Evolutionary conservation across 2,329 filamentous ascomycete genomes (phyloP), one percentile per base, ranked within the genome.

Genomic region (Moelleriella libera): DNA sequence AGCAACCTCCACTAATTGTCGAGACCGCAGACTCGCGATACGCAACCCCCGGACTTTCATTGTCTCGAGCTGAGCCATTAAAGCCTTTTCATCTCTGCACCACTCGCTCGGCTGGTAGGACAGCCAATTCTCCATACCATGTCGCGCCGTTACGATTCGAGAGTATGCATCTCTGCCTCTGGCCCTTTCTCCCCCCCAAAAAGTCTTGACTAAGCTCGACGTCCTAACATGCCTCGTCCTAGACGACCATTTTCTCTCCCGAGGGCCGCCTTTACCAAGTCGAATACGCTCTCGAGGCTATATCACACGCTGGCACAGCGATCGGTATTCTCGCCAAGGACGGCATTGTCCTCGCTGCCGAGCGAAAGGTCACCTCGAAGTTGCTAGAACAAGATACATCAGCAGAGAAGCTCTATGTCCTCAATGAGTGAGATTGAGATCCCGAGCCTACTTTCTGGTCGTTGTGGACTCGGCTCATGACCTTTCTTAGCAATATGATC

Each of bases 241-340:
- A 95, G 89, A 98, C 92, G 59, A 98, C 92, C 65, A 98, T 98
- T 78, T 98, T 98, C 82, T 98, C 92, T 51, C 92, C 92, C 51
- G 92, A 98, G 73, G 92, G 92, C 54, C 89, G 92, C 63, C 80
- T 98, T 52, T 98, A 98, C 69, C 92, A 98, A 71, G 92, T 98
- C 60, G 92, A 98, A 79, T 98, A 98, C 76, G 94, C 92, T 30
- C 80, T 98, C 46, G 92, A 98, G 69, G 92, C 92, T 63, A 98
- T 98, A 64, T 98, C 92, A 56, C 92, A 98, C 61, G 92, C 92
- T 57, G 92, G 92, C 58, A 98, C 92, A 45, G 92, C 92, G 55
- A 82, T 98, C 59, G 92, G 92, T 48, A 96, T 98, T 63, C 76
- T 98, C 55, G 92, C 94, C 55, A 89, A 94, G 69, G 92, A 98